Conservation (phyloP, 768 basidiomycete species). For the Lactarius pseudohatsudake region DNA sequence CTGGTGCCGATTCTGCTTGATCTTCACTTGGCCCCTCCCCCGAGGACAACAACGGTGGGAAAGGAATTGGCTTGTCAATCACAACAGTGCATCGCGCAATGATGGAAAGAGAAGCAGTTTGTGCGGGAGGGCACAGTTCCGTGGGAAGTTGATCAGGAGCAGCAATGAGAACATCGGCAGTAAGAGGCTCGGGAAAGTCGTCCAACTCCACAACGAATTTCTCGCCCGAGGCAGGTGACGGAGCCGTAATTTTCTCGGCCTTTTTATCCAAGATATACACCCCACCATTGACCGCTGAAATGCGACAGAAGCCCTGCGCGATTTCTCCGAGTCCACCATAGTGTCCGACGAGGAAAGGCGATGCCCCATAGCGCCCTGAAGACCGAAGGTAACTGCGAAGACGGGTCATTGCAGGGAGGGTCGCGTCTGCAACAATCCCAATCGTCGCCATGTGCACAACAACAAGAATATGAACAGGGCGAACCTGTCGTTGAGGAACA, state of each 20-base stretch:
- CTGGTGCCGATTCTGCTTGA: slow-evolving; percentile 19
- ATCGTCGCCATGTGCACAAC: slow-evolving; percentile 14
- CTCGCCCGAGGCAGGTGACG: not conserved
- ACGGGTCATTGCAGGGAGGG: slow-evolving; percentile 64
- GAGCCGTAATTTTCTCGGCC: slow-evolving; percentile 35
- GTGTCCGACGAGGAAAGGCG: slow-evolving; percentile 89
- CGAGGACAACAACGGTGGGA: slow-evolving; percentile 35
- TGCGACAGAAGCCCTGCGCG: slow-evolving; percentile 86
- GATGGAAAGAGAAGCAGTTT: slow-evolving; percentile 11
- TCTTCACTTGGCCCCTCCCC: slow-evolving; percentile 32
- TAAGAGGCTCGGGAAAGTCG: slow-evolving; percentile 59
- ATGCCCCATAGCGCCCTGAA: slow-evolving; percentile 81
- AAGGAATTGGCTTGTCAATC: slow-evolving; percentile 43
- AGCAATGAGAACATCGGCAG: slow-evolving; percentile 55
- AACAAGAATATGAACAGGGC: slow-evolving; percentile 24
- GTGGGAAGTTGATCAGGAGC: slow-evolving; percentile 38
- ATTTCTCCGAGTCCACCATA: slow-evolving; percentile 94
- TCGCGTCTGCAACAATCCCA: slow-evolving; percentile 51
- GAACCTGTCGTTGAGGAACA: slow-evolving; percentile 60
- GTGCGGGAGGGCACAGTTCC: slow-evolving; percentile 6
- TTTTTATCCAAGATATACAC: slow-evolving; percentile 70
- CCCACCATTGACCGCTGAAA: slow-evolving; percentile 76
- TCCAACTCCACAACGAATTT: slow-evolving; percentile 52
- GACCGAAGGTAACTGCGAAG: slow-evolving; percentile 74
- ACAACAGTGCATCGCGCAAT: slow-evolving; percentile 54